Evolutionary conservation across 2,329 filamentous ascomycete species (phyloP).

Genomic region (Hyphodiscus sp.): DNA sequence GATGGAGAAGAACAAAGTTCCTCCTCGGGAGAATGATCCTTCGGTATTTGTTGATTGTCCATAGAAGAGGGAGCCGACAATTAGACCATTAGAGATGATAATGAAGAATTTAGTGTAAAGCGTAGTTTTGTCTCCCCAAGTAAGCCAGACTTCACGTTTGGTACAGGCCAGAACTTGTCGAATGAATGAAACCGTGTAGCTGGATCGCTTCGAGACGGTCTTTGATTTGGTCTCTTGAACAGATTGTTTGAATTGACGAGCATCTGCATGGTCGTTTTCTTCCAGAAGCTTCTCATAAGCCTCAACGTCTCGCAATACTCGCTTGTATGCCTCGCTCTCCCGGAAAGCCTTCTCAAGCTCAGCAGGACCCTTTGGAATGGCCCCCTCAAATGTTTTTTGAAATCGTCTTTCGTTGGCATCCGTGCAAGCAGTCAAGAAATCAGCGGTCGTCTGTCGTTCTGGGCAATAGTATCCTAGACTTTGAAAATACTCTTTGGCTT

Average conservation of each 20-base stretch:
- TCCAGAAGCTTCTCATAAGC: constrained; percentile 52
- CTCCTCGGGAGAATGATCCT: constrained; percentile 57
- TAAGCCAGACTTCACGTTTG: constrained; percentile 70
- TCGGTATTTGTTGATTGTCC: constrained; percentile 52
- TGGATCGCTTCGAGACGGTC: constrained; percentile 60
- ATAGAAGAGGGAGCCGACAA: constrained; percentile 76
- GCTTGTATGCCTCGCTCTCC: constrained; percentile 53
- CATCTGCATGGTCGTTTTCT: constrained; percentile 51
- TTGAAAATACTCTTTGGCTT: constrained; percentile 64
- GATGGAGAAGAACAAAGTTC: constrained; percentile 60
- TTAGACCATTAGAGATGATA: constrained; percentile 65
- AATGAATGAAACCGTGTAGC: constrained; percentile 69
- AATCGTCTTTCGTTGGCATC: constrained; percentile 57
- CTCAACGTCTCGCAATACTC: constrained; percentile 53
- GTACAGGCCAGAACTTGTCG: constrained; percentile 65
- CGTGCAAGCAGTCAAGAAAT: constrained; percentile 74
- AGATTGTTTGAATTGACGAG: constrained; percentile 57
- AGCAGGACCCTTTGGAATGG: constrained; percentile 53
- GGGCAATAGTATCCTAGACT: constrained; percentile 64
- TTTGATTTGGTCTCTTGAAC: constrained; percentile 63
- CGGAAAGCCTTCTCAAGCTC: constrained; percentile 62
- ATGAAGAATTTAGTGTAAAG: constrained; percentile 76
- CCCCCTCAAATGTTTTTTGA: constrained; percentile 50
- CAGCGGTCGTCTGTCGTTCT: constrained; percentile 47
- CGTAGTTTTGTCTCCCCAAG: constrained; percentile 67